A percentile compares a stretch with the other conserved stretches of the same genome.
phyloP scores from a whole-genome alignment of 106 monocot genomes.

The Apostasia shenzhenica region DNA sequence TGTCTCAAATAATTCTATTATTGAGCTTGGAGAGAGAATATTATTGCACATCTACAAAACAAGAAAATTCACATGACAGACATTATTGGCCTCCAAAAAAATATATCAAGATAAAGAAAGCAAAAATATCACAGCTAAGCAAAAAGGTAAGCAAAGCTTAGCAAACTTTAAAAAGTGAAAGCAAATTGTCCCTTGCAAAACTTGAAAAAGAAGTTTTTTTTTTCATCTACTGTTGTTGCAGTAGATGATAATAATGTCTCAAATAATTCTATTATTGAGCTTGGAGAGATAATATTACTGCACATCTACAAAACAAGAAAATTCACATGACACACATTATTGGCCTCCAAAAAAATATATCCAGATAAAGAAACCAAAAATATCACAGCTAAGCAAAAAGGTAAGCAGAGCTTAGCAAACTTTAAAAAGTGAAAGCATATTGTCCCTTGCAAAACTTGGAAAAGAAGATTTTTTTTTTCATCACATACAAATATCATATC shows the following conservation, averaged over 20 bases:
- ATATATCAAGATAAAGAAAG: too few relatives aligned
- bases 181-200: too few relatives aligned
- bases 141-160: too few relatives aligned
- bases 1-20: conserved; percentile 71
- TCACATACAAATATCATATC: neutral
- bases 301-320: conserved; percentile 59
- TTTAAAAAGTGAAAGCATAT: too few relatives aligned
- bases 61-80: neutral
- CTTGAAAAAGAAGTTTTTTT: conserved; percentile 3
- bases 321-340: neutral
- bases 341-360: too few relatives aligned
- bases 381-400: too few relatives aligned
- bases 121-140: too few relatives aligned
- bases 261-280: conserved; percentile 65
- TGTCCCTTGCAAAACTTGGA: neutral
- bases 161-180: too few relatives aligned
- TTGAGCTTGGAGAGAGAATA: conserved; percentile 60
- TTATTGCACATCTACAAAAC: conserved; percentile 84
- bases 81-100: too few relatives aligned
- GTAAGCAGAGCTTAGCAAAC: too few relatives aligned
- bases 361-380: too few relatives aligned
- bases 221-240: conserved; percentile 73
- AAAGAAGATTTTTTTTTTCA: neutral
- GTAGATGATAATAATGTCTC: conserved; percentile 88
- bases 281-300: conserved; percentile 75